Base-by-base conservation (phyloP, 2,329 filamentous ascomycete genomes). In the Trichophyton mentagrophytes region DNA sequence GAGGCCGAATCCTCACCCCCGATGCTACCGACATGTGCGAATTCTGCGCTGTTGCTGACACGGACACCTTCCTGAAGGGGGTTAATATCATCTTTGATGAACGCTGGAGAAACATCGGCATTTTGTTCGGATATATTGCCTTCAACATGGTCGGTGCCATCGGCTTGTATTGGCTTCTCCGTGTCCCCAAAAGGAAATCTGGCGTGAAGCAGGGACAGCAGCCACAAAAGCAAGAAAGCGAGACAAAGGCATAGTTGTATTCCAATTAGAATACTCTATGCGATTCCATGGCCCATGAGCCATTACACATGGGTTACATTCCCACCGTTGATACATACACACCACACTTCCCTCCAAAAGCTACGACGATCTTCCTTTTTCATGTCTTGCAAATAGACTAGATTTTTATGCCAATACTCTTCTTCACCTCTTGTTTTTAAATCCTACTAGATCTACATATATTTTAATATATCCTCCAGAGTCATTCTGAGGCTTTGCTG, bases 61-160 rank as follows among this genome's bases (percentile, higher is more conserved):
- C 80, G 0, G 77, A 83, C 64, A 72, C 75, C 40, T 82, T 77
- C 70, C 69, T 84, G 49, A 68, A 69, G 0, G 57, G 64, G 1
- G 70, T 76, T 3, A 70, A 67, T 17, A 78, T 79, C 58, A 70
- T 70, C 61, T 82, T 74, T 67, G 64, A 66, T 0, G 72, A 82
- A 30, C 72, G 70, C n/a, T 89, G 86, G 85, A 77, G 85, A 61
- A 87, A 89, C 68, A 88, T 84, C 61, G 87, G 86, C 1, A 77
- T 89, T 46, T 74, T 89, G 67, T 89, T 84, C 81, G 83, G 77
- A 0, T 89, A 81, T 66, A 79, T 89, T 44, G 62, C 73, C 0
- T 86, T 88, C 70, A 87, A 89, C 66, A 78, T 87, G 44, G 71
- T 72, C 44, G 73, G 79, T 1, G 84, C 85, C 0, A 74, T 87